phyloP scores from a whole-genome alignment of 1,139 yeast species.

The Meyerozyma sp. region DNA sequence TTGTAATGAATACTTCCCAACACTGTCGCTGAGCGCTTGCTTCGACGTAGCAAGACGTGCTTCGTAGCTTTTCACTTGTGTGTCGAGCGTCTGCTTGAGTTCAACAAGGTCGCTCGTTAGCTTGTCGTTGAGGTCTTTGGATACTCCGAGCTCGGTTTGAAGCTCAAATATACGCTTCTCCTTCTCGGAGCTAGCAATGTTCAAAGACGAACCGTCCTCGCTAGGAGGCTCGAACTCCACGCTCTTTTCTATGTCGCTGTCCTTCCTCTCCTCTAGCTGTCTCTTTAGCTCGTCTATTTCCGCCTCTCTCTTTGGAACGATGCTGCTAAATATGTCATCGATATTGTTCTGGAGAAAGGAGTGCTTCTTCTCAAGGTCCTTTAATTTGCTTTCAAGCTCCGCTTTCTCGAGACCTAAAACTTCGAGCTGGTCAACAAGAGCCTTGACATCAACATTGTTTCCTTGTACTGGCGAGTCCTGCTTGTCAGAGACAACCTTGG shows the following conservation, averaged over 20 bases:
- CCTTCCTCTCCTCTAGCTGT: conserved; percentile 10
- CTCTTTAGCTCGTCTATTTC: conserved; percentile 6
- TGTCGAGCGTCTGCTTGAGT: conserved; percentile 13
- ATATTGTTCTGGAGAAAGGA: neutral
- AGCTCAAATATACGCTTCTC: neutral
- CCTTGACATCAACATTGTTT: conserved; percentile 1
- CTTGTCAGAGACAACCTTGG: no score
- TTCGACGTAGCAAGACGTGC: conserved; percentile 20
- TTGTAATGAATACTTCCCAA: conserved; percentile 16
- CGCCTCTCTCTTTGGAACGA: conserved; percentile 1
- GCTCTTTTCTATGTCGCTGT: neutral
- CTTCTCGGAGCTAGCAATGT: neutral
- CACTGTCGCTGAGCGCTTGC: conserved; percentile 20
- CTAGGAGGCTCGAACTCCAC: neutral
- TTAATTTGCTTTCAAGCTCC: conserved; percentile 6
- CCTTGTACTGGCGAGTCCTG: no score
- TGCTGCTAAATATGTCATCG: neutral
- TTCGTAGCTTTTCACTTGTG: conserved; percentile 16
- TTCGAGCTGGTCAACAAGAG: conserved; percentile 12
- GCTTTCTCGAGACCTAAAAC: conserved; percentile 4
- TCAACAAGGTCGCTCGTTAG: conserved; percentile 13
- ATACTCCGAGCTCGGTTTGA: conserved; percentile 11
- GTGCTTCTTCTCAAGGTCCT: conserved; percentile 18
- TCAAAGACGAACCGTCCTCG: neutral
- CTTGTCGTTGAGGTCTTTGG: conserved; percentile 15